Evolutionary conservation across 23 red algal species (phyloP), one percentile per base, ranked within the genome.

Genomic region (Gracilaria caudata): DNA sequence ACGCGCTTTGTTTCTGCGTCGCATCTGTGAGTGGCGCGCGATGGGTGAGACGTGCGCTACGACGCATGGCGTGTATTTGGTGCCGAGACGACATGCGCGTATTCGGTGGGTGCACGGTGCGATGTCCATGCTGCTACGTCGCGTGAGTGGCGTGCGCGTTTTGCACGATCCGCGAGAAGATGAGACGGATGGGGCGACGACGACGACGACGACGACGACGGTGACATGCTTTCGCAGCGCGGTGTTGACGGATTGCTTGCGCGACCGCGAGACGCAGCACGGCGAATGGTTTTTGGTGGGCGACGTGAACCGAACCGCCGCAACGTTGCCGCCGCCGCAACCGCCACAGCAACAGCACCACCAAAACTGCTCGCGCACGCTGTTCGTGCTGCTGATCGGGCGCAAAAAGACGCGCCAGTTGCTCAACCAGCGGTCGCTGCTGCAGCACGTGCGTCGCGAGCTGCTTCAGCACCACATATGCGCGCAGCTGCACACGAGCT

Each of bases 341-440:
- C n/a, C n/a, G n/a, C n/a, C n/a, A n/a, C n/a, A n/a, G n/a, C n/a
- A n/a, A n/a, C n/a, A n/a, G n/a, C n/a, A n/a, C n/a, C n/a, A n/a
- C n/a, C n/a, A n/a, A n/a, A n/a, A n/a, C n/a, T 30, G 57, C 24
- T 8, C 1, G 57, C 23, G 23, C n/a, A 2, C 2, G 13, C 23
- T 61, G 57, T 30, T 7, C 23, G 57, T 61, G 57, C 57, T 61
- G 57, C 1, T 61, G 23, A 61, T 61, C 57, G 57, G 57, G 57
- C 57, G 57, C 2, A 3, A 12, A 7, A 5, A 12, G 4, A 61
- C 57, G 57, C 57, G 57, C 4, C 57, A 30, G 57, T 12, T 61
- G 57, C 23, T 61, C 57, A 61, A 61, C 57, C 0, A 0, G 57
- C 13, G 57, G 8, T 1, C 13, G 57, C 23, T 25, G 26, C 29